A percentile compares a stretch with the other conserved stretches of the same genome.
Evolutionary conservation across 2,329 filamentous ascomycete species (phyloP).

Genomic region (Alternaria novae-zelandiae): DNA sequence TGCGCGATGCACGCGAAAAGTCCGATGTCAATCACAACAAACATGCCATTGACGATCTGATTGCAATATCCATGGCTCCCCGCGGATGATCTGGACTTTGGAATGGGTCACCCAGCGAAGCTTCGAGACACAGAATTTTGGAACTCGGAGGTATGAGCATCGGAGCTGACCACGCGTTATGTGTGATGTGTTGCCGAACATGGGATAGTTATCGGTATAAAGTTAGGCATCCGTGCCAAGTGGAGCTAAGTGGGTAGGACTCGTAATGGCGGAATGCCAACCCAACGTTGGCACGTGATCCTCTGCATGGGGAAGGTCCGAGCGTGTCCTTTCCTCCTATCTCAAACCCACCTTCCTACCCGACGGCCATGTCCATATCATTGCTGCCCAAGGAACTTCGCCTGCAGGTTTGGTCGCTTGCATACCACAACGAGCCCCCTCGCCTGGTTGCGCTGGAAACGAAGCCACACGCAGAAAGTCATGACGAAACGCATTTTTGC

Average conservation of each 20-base stretch:
- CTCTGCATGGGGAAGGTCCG: conserved; percentile 3
- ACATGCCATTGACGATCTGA: not conserved
- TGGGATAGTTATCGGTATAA: conserved; percentile 10
- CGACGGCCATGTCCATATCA: conserved; percentile 23
- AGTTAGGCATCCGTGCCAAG: conserved; percentile 10
- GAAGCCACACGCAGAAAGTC: conserved; percentile 19
- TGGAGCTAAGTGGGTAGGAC: conserved; percentile 14
- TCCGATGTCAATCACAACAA: not conserved
- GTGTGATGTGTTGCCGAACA: not conserved
- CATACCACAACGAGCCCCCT: conserved; percentile 25
- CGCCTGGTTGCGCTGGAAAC: conserved; percentile 27
- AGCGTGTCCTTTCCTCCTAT: not conserved
- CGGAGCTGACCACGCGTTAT: not conserved
- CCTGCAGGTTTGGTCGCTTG: conserved; percentile 28
- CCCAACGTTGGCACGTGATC: conserved; percentile 7
- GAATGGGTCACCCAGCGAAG: not conserved
- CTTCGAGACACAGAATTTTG: conserved; percentile 3
- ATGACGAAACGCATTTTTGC: conserved; percentile 26
- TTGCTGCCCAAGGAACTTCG: conserved; percentile 31
- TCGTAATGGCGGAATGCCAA: conserved; percentile 10
- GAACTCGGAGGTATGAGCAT: not conserved
- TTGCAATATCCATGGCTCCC: not conserved
- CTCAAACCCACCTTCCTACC: not conserved
- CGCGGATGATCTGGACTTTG: not conserved
- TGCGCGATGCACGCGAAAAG: conserved; percentile 1